These are phyloP conservation scores for Asterella californica DNA, from an alignment of 225 moss, liverwort and hornwort genomes.

Conservation along the genomic window DNA sequence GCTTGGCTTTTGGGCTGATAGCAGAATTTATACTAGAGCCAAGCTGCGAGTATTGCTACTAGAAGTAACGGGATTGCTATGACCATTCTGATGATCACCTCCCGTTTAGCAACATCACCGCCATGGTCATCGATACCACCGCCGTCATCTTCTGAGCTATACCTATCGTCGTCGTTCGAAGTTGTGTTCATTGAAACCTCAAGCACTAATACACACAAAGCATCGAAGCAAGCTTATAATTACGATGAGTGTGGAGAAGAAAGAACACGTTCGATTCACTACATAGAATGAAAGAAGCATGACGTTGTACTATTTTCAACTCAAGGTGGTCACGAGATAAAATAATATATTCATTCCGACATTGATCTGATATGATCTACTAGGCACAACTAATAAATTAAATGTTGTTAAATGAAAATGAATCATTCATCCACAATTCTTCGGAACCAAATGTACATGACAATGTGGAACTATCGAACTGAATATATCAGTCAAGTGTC, in stretches of 20 bases:
- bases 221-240: background rate
- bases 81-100: conserved; percentile 2
- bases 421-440: no score
- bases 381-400: no score
- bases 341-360: no score
- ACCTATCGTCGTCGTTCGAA: no score
- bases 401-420: no score
- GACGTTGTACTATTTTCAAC: background rate
- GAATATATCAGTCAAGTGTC: background rate
- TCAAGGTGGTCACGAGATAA: background rate
- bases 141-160: no score
- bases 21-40: background rate
- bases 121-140: no score
- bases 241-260: background rate
- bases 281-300: background rate
- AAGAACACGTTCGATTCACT: background rate
- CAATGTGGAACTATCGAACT: background rate
- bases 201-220: background rate
- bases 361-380: no score
- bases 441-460: background rate
- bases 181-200: background rate
- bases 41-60: background rate
- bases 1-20: background rate
- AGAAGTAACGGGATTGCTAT: background rate
- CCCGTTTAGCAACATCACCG: background rate